Base-by-base conservation (phyloP, 192 early-diverging fungal genomes). In the Linderina pennispora region DNA sequence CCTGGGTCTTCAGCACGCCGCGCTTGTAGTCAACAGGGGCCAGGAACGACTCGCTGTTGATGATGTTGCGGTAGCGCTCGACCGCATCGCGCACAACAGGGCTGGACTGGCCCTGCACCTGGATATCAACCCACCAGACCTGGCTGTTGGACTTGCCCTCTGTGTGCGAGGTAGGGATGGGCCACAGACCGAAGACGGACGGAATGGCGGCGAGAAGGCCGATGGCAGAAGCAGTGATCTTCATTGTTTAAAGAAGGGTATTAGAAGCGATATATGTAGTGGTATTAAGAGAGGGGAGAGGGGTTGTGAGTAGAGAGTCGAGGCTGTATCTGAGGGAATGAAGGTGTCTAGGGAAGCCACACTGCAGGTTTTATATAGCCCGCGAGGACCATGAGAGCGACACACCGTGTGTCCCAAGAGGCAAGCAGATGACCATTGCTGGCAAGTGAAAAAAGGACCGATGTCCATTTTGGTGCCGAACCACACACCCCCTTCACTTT, bases 11-110 rank as follows among this genome's bases (percentile, higher is more conserved):
- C 32, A 69, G 54, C 0, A 45, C 21, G 3, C 59, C 58, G 33
- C 65, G 65, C 18, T 58, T 38, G 43, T 69, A 71, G 43, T 64
- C 61, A 11, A 26, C 56, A 1, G 68, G 68, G 3, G 67, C 60
- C 14, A 64, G 11, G 6, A 63, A 71, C 36, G 21, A 47, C 48
- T 71, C 67, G 4, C 23, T 16, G 52, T 48, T 63, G 40, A 71
- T 53, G 23, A 71, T 51, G 7, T 46, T 23, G 35, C 42, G 36
- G 43, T 71, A 71, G 22, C 67, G 67, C 23, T 51, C 35, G 19
- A 71, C 25, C 0, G 67, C 59, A 14, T 40, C 36, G 8, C 34
- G 43, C 19, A 71, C 49, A 21, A 63, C 41, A 26, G 17, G 8
- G 44, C 61, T 39, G 16, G 40, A 20, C 1, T 43, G 33, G 26